phyloP scores from a whole-genome alignment of 2,329 filamentous ascomycete genomes.

The Scorias spongiosa region DNA sequence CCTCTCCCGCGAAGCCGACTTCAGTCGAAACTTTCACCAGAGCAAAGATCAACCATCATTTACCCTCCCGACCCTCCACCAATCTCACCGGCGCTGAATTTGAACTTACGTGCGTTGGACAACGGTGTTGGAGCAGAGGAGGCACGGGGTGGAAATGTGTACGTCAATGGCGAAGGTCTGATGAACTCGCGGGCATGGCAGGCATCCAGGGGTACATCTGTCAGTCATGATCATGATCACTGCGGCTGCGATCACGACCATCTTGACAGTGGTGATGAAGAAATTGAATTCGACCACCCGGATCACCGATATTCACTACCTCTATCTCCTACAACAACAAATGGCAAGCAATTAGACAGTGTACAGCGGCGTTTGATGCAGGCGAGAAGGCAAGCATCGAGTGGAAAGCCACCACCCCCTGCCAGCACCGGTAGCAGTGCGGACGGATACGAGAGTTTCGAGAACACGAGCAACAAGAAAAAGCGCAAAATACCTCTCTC shows the following conservation, averaged over 20 bases:
- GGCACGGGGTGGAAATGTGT: constrained; percentile 3
- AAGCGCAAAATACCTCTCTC: constrained; percentile 94
- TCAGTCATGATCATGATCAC: constrained; percentile 11
- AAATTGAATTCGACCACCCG: constrained; percentile 26
- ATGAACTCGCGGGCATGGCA: not conserved
- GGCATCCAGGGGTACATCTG: not conserved
- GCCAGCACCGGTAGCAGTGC: constrained; percentile 51
- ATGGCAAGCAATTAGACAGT: constrained; percentile 17
- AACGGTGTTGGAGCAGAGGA: constrained; percentile 8
- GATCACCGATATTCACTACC: constrained; percentile 26
- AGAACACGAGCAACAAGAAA: constrained; percentile 99
- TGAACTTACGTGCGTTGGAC: constrained; percentile 8
- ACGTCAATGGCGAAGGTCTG: constrained; percentile 8
- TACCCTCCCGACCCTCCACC: constrained; percentile 65
- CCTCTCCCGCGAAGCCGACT: constrained; percentile 80
- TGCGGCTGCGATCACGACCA: constrained; percentile 36
- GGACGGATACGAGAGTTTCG: constrained; percentile 92
- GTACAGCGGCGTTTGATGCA: constrained; percentile 21
- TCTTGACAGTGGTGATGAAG: constrained; percentile 47
- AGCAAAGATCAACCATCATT: constrained; percentile 66
- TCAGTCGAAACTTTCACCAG: constrained; percentile 72
- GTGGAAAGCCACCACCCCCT: constrained; percentile 19
- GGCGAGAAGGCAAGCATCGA: constrained; percentile 18
- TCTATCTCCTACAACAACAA: constrained; percentile 15
- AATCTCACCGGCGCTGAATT: constrained; percentile 33